These are phyloP conservation scores for Amanita subjunquillea DNA, from an alignment of 768 basidiomycete species.

Conservation along the genomic window DNA sequence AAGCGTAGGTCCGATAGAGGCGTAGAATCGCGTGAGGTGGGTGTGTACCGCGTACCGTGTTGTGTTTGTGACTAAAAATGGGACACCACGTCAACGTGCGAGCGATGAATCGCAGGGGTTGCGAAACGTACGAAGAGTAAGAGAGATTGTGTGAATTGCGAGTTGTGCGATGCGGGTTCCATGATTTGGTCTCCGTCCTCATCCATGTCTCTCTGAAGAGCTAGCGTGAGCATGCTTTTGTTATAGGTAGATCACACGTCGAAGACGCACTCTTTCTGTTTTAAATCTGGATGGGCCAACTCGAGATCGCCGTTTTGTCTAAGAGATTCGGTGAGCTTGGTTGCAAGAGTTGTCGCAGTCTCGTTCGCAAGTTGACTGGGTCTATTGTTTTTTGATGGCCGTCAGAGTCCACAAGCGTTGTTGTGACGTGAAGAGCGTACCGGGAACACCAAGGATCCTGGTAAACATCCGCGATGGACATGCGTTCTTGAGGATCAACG, in stretches of 20 bases:
- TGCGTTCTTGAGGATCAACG: constrained; percentile 52
- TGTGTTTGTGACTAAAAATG: constrained; percentile 69
- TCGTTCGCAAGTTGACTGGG: constrained; percentile 58
- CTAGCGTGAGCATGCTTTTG: too few relatives aligned
- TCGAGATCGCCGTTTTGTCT: constrained; percentile 65
- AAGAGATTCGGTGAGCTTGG: constrained; percentile 60
- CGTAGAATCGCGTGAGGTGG: constrained; percentile 80
- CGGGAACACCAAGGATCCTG: constrained; percentile 2
- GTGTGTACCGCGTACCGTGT: constrained; percentile 58
- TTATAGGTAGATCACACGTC: too few relatives aligned
- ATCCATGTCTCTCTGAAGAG: constrained; percentile 20
- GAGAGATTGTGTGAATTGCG: constrained; percentile 74
- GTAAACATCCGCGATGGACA: constrained; percentile 28
- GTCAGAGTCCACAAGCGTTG: not conserved
- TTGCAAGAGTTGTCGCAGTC: constrained; percentile 45
- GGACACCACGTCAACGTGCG: not conserved
- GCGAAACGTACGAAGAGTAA: constrained; percentile 63
- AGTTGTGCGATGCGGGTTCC: constrained; percentile 41
- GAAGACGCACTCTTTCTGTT: constrained; percentile 19
- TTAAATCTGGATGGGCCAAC: constrained; percentile 50
- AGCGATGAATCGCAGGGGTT: not conserved
- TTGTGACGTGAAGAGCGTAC: not conserved
- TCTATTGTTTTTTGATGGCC: constrained; percentile 20
- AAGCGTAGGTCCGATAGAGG: constrained; percentile 39
- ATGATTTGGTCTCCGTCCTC: constrained; percentile 53